Conservation (phyloP, 352 stramenopile species). For the Phytophthora pseudosyringae region DNA sequence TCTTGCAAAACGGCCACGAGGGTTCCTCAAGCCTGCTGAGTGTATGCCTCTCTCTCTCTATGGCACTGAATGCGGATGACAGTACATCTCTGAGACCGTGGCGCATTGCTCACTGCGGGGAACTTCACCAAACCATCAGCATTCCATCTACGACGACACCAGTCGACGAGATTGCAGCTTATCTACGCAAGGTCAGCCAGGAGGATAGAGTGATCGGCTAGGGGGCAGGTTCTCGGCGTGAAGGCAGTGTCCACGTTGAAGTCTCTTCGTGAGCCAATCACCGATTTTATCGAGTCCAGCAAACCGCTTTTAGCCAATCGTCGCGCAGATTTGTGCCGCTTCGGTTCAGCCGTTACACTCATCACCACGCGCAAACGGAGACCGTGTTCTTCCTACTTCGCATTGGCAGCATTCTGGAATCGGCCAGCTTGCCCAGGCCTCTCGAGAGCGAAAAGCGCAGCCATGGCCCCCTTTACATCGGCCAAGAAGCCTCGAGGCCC, state of each 20-base stretch:
- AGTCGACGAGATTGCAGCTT: no score
- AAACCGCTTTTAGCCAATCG: constrained; percentile 10
- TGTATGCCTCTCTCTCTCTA: no score
- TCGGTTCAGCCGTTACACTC: constrained; percentile 7
- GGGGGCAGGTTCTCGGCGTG: no score
- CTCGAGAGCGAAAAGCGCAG: neutral
- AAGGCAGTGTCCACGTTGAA: neutral
- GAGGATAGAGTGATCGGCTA: no score
- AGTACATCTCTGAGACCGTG: no score
- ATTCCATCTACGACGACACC: no score
- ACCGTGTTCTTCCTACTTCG: neutral
- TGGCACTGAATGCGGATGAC: no score
- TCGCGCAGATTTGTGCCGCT: neutral
- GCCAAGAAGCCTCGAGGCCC: constrained; percentile 18
- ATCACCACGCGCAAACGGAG: constrained; percentile 7
- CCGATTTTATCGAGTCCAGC: neutral
- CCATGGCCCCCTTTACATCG: constrained; percentile 10
- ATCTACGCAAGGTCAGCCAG: no score
- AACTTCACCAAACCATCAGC: no score
- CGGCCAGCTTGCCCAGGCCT: neutral
- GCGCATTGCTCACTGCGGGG: no score
- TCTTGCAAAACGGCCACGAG: no score
- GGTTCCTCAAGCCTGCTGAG: no score
- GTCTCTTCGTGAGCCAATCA: constrained; percentile 1
- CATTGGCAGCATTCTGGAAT: constrained; percentile 14